phyloP scores from a whole-genome alignment of 2,329 filamentous ascomycete genomes.

The Lecanicillium sp. region DNA sequence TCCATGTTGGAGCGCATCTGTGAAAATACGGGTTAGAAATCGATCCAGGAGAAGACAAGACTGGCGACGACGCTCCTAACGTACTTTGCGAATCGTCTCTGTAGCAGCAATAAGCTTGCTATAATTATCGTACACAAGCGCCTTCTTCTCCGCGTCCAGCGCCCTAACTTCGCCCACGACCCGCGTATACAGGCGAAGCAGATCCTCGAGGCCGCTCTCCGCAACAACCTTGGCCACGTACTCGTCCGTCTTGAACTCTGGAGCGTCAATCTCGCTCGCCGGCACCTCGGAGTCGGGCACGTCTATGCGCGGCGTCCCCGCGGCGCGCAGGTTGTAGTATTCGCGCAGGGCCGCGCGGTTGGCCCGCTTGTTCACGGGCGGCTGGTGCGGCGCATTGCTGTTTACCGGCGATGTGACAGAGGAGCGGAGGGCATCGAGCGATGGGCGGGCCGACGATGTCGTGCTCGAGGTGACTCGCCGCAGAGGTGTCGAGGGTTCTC shows the following conservation, averaged over 20 bases:
- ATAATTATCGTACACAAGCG: conserved; percentile 96
- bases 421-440: conserved; percentile 59
- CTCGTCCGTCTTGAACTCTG: conserved; percentile 63
- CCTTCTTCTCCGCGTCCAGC: conserved; percentile 92
- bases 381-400: conserved; percentile 10
- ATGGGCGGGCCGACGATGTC: conserved; percentile 68
- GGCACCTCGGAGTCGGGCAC: conserved; percentile 48
- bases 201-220: conserved; percentile 57
- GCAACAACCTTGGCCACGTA: conserved; percentile 57
- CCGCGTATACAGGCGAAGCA: conserved; percentile 63
- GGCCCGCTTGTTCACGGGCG: conserved; percentile 37
- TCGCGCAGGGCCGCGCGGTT: conserved; percentile 86
- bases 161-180: conserved; percentile 77
- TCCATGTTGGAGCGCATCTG: conserved; percentile 78
- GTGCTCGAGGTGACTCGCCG: conserved; percentile 49
- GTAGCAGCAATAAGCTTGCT: conserved; percentile 94
- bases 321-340: conserved; percentile 73
- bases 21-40: not conserved
- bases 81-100: conserved; percentile 78
- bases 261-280: conserved; percentile 63
- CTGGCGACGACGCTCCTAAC: no score
- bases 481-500: conserved; percentile 50
- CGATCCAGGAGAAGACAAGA: not conserved
- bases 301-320: conserved; percentile 34
- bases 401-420: conserved; percentile 44